Conservation (phyloP, 2,329 filamentous ascomycete species). For the Colletotrichum sp. region DNA sequence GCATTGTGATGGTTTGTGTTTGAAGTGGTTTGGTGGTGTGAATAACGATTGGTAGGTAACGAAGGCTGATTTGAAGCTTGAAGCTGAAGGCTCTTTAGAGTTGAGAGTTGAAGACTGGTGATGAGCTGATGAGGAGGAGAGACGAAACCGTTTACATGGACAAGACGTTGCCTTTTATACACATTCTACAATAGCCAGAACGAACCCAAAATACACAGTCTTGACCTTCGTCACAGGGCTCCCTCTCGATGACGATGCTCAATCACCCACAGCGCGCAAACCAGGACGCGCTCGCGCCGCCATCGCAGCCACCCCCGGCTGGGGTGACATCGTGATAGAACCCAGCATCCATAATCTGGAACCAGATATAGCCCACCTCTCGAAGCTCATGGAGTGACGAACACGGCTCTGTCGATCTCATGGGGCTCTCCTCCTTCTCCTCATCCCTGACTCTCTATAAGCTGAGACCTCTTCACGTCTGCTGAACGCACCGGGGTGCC, state of each 20-base stretch:
- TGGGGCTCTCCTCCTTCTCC: not conserved
- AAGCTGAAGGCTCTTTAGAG: not conserved
- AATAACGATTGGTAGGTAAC: not conserved
- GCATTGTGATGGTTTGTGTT: conserved; percentile 1
- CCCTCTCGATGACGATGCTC: conserved; percentile 11
- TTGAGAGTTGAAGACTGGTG: not conserved
- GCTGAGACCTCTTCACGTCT: not conserved
- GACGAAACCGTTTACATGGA: not conserved
- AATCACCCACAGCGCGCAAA: not conserved
- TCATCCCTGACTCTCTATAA: not conserved
- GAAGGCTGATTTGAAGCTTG: not conserved
- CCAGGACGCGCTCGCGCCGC: not conserved
- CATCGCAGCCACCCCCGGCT: not conserved
- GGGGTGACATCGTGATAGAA: conserved; percentile 15
- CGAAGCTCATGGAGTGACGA: conserved; percentile 4
- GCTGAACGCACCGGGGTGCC: not conserved
- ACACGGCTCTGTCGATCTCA: conserved; percentile 4
- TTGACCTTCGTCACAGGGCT: conserved; percentile 13
- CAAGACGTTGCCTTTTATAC: conserved; percentile 11
- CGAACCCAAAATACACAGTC: not conserved
- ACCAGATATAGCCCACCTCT: not conserved
- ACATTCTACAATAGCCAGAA: not conserved
- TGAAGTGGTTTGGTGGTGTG: not conserved
- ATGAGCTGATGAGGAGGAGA: not conserved
- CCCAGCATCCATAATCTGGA: not conserved